phyloP scores from a whole-genome alignment of 2,329 filamentous ascomycete species.

The Neobulgaria alba region DNA sequence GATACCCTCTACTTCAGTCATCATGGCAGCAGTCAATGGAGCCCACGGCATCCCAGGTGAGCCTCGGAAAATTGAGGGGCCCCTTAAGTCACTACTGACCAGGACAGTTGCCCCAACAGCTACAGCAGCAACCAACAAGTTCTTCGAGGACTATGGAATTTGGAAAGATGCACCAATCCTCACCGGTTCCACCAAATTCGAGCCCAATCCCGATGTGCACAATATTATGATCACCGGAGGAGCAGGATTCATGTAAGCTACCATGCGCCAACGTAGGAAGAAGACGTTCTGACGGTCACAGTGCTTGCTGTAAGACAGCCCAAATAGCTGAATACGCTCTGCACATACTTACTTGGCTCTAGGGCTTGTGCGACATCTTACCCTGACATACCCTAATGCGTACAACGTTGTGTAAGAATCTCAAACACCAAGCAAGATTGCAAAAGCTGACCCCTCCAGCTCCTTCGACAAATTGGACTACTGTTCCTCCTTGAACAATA shows the following conservation, averaged over 20 bases:
- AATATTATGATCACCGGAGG: constrained; percentile 82
- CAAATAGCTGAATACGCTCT: not conserved
- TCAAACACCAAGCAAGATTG: no score
- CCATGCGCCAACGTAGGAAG: constrained; percentile 5
- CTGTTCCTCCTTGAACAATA: constrained; percentile 74
- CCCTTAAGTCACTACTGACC: no score
- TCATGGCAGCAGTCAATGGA: constrained; percentile 2
- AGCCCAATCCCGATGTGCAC: constrained; percentile 58
- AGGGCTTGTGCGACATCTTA: constrained; percentile 74
- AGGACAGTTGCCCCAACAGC: constrained; percentile 5
- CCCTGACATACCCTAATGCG: constrained; percentile 59
- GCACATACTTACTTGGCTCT: constrained; percentile 49
- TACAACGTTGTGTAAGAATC: constrained; percentile 81
- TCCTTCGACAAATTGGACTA: constrained; percentile 83
- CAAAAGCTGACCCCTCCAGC: no score
- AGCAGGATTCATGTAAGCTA: constrained; percentile 71
- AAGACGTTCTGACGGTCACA: constrained; percentile 30
- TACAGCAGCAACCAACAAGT: constrained; percentile 24
- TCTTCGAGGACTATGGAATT: constrained; percentile 51
- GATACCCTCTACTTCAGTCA: not conserved
- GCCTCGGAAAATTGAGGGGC: no score
- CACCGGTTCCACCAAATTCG: constrained; percentile 60
- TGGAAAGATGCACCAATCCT: constrained; percentile 67
- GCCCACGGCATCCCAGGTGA: not conserved
- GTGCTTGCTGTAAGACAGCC: no score